Base-by-base conservation (phyloP, 495 filamentous ascomycete genomes). In the Xylaria castorea region DNA sequence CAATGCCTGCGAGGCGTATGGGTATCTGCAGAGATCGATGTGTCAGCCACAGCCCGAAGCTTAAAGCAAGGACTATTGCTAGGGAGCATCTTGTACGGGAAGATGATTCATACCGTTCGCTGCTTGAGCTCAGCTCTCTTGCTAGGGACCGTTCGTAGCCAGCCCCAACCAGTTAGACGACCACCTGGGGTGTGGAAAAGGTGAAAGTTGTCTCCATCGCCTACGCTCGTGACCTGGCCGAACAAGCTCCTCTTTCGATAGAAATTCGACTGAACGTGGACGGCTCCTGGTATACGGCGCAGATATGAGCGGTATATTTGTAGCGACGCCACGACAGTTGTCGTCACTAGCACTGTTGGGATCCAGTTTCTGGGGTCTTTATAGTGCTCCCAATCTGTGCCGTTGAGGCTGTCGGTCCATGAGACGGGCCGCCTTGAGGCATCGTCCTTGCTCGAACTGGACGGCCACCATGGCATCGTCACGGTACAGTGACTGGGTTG, bases 111-210 rank as follows among this genome's bases (percentile, higher is more conserved):
- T 81, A 97, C 94, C 30, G 95, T 98, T 57, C 91, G 89, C 71
- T 90, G 91, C 78, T 89, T 92, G 70, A 97, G 79, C 38, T 91
- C 87, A 70, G 89, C 85, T 78, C 85, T 91, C 62, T 84, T 88
- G 12, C 74, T 87, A 3, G 94, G 94, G 2, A 97, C 88, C 60
- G 82, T 90, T 75, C 94, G 90, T 66, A 97, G 77, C 94, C 94
- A 97, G 16, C 91, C 94, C 97, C 97, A 99, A 63, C 96, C 96
- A 16, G 91, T 86, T 25, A 95, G 77, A 61, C 93, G 84, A 16
- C 96, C 96, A 16, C 97, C 96, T 0, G 96, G 96, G 0, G 94
- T 97, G 81, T 99, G 96, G 79, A 92, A 99, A 11, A 99, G 80
- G 65, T 94, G 89, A 79, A 99, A 98, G 73, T 94, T 94, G 78